Conservation (phyloP, 139 green algal species). For the Micromonas pusilla region DNA sequence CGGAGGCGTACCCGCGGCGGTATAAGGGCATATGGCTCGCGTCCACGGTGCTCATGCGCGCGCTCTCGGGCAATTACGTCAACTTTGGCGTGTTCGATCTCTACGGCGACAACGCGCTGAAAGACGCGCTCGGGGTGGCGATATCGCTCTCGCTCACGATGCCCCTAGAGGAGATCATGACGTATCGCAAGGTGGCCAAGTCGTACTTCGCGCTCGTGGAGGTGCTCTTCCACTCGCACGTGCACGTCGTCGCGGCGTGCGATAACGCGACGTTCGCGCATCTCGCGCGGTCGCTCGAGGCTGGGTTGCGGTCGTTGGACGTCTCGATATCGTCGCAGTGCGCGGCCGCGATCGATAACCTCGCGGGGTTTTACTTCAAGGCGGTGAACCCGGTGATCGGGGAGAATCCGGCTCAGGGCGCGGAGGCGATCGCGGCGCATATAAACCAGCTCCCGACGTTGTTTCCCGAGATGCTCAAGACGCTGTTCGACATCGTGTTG, state of each 20-base stretch:
- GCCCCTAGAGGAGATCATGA: conserved; percentile 65
- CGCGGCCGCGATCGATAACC: conserved; percentile 82
- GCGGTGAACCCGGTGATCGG: conserved; percentile 1
- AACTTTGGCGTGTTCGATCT: conserved; percentile 99
- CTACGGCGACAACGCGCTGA: conserved; percentile 85
- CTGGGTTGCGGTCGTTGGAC: conserved; percentile 76
- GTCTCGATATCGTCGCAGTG: conserved; percentile 67
- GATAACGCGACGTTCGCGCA: conserved; percentile 78
- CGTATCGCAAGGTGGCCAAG: conserved; percentile 67
- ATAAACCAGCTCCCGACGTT: conserved; percentile 48
- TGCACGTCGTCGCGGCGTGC: conserved; percentile 45
- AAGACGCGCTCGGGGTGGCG: conserved; percentile 79
- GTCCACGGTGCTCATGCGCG: conserved; percentile 63
- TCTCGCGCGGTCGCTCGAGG: conserved; percentile 72
- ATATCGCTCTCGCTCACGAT: conserved; percentile 81
- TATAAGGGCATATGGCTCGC: conserved; percentile 96
- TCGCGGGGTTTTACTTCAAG: conserved; percentile 79
- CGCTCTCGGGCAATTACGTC: conserved; percentile 90
- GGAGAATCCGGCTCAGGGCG: not conserved
- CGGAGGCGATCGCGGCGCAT: conserved; percentile 49
- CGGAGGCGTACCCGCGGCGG: conserved; percentile 4
- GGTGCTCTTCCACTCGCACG: conserved; percentile 76
- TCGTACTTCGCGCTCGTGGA: conserved; percentile 85
- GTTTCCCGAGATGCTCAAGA: conserved; percentile 52
- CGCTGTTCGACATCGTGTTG: conserved; percentile 92